A percentile compares a stretch with the other conserved stretches of the same genome.
Conservation (phyloP, 495 filamentous ascomycete species). For the Beverwykella pulmonaria region DNA sequence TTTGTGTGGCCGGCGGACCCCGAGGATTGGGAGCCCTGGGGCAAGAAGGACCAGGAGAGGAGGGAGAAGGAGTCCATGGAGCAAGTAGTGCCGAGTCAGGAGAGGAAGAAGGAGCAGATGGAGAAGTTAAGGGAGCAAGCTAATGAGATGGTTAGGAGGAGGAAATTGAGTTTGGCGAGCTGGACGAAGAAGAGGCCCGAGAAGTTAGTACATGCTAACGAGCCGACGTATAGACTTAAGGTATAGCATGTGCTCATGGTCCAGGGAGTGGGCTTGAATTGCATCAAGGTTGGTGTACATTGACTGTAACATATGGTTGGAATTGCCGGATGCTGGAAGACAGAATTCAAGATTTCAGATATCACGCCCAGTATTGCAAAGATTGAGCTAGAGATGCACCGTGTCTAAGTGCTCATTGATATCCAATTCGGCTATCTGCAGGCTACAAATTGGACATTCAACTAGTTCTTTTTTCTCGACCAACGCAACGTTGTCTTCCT, state of each 20-base stretch:
- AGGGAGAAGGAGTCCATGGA: constrained; percentile 20
- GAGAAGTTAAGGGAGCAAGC: constrained; percentile 57
- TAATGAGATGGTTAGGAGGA: constrained; percentile 56
- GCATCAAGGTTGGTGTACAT: not conserved
- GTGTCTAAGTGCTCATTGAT: constrained; percentile 44
- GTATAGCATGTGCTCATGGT: not conserved
- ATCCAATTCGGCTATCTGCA: constrained; percentile 22
- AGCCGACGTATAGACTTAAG: not conserved
- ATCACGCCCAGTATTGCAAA: not conserved
- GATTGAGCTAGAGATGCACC: constrained; percentile 29
- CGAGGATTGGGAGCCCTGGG: constrained; percentile 59
- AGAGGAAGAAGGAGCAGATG: constrained; percentile 44
- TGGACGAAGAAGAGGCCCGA: not conserved
- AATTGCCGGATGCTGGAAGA: not conserved
- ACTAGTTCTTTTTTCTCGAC: constrained; percentile 24
- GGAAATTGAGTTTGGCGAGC: constrained; percentile 8
- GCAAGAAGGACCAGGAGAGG: constrained; percentile 43
- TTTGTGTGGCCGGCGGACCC: constrained; percentile 80
- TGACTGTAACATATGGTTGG: not conserved
- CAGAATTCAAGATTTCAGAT: constrained; percentile 5
- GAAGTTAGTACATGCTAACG: constrained; percentile 1
- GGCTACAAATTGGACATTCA: constrained; percentile 35
- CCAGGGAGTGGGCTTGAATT: not conserved
- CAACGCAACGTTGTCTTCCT: constrained; percentile 3
- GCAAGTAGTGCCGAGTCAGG: constrained; percentile 38